Evolutionary conservation across 768 basidiomycete species (phyloP).

Genomic region (Hygrocybe punicea): DNA sequence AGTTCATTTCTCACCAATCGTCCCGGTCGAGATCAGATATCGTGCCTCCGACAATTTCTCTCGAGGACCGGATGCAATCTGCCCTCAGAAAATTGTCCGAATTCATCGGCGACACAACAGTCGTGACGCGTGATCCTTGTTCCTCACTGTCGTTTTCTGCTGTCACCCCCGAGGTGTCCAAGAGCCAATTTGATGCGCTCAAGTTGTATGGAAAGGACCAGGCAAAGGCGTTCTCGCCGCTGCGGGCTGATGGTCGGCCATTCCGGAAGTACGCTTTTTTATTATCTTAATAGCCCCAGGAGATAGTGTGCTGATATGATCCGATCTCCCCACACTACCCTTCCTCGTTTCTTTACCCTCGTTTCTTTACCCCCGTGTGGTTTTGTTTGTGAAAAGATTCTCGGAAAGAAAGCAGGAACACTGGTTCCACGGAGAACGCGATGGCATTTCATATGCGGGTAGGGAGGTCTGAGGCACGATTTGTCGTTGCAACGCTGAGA

Average conservation of each 20-base stretch:
- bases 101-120: constrained; percentile 44
- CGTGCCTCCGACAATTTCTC: constrained; percentile 31
- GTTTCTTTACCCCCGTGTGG: no score
- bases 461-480: constrained; percentile 12
- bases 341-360: not conserved
- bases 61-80: constrained; percentile 48
- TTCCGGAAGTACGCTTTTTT: constrained; percentile 51
- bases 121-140: constrained; percentile 50
- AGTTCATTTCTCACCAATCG: constrained; percentile 54
- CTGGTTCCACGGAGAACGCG: constrained; percentile 60
- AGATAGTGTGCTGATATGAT: not conserved
- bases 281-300: constrained; percentile 3
- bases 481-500: not conserved
- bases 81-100: constrained; percentile 56
- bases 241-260: constrained; percentile 56
- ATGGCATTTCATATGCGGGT: constrained; percentile 58
- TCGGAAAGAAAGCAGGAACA: constrained; percentile 57
- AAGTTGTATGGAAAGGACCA: constrained; percentile 45
- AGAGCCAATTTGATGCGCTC: constrained; percentile 51
- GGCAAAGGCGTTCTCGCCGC: constrained; percentile 51
- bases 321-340: no score
- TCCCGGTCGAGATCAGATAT: constrained; percentile 51
- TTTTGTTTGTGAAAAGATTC: constrained; percentile 35
- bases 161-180: constrained; percentile 48
- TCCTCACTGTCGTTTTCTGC: constrained; percentile 69